Percentiles rank a stretch among this genome's conserved stretches.
phyloP scores from a whole-genome alignment of 768 basidiomycete species.

The Mycena floridula region DNA sequence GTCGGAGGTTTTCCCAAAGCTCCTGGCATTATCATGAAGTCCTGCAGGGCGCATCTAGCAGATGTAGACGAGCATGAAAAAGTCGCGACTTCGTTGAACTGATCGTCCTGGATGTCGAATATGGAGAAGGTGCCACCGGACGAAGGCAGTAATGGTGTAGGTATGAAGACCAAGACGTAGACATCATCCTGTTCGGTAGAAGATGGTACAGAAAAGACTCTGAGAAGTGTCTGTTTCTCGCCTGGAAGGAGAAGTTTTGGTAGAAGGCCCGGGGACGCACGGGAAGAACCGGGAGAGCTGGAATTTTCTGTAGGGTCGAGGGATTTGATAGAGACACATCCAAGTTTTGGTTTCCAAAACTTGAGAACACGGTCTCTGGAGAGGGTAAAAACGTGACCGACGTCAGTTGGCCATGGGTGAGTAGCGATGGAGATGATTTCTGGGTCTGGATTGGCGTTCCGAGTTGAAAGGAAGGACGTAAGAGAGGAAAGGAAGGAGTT shows the following conservation, averaged over 20 bases:
- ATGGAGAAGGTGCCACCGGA: conserved; percentile 82
- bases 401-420: conserved; percentile 70
- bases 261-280: conserved; percentile 23
- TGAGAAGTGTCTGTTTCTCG: conserved; percentile 59
- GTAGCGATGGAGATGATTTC: conserved; percentile 70
- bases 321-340: conserved; percentile 60
- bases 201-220: conserved; percentile 41
- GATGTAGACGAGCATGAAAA: conserved; percentile 58
- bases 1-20: conserved; percentile 3
- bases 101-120: conserved; percentile 48
- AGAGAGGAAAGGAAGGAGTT: conserved; percentile 62
- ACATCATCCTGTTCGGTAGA: conserved; percentile 42
- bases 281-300: neutral
- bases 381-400: conserved; percentile 74
- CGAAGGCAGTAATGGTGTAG: conserved; percentile 53
- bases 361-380: conserved; percentile 83
- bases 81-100: conserved; percentile 48
- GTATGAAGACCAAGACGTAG: conserved; percentile 67
- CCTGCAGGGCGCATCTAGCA: conserved; percentile 68
- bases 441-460: conserved; percentile 38
- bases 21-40: conserved; percentile 53
- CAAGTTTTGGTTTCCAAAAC: conserved; percentile 75
- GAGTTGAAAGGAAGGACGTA: conserved; percentile 58
- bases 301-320: conserved; percentile 21
- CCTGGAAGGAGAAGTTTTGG: conserved; percentile 48